Conservation (phyloP, 805 yeast species). For the Diddensiella caesifluorescens region DNA sequence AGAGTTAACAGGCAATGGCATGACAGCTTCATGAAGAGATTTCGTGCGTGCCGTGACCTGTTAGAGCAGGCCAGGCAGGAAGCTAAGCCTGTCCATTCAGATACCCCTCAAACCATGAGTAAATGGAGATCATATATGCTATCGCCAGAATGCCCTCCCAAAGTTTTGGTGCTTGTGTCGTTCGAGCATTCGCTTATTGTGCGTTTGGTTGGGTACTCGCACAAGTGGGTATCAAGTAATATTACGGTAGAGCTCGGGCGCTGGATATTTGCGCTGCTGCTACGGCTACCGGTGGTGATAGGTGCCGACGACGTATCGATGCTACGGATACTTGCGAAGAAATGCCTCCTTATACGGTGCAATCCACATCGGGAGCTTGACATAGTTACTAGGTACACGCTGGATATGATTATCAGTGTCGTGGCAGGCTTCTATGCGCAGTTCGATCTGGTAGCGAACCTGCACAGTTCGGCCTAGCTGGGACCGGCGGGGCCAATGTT, state of each 20-base stretch:
- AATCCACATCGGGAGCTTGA: constrained; percentile 13
- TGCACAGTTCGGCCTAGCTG: too few species aligned
- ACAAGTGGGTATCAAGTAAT: constrained; percentile 39
- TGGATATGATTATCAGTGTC: constrained; percentile 21
- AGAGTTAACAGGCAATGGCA: constrained; percentile 14
- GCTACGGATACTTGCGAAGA: constrained; percentile 40
- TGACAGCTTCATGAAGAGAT: constrained; percentile 9
- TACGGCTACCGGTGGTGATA: constrained; percentile 37
- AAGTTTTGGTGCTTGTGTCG: constrained; percentile 28
- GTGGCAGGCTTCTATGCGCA: constrained; percentile 20
- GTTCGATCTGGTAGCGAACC: constrained; percentile 7
- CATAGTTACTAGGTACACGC: constrained; percentile 17
- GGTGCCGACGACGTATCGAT: constrained; percentile 37
- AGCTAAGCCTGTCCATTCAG: constrained; percentile 18
- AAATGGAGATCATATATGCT: constrained; percentile 41
- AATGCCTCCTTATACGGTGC: constrained; percentile 22
- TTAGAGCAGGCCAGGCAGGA: constrained; percentile 6
- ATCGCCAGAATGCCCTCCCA: constrained; percentile 32
- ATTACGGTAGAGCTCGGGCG: constrained; percentile 26
- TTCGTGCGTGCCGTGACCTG: constrained; percentile 9
- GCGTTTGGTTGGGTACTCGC: constrained; percentile 38
- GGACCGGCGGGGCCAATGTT: constrained; percentile 1
- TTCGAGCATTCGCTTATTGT: constrained; percentile 36
- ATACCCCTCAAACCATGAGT: constrained; percentile 36
- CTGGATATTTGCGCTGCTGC: constrained; percentile 41